These are phyloP conservation scores for Hypoxylon fuscum DNA, from an alignment of 495 filamentous ascomycete genomes.

Conservation along the genomic window DNA sequence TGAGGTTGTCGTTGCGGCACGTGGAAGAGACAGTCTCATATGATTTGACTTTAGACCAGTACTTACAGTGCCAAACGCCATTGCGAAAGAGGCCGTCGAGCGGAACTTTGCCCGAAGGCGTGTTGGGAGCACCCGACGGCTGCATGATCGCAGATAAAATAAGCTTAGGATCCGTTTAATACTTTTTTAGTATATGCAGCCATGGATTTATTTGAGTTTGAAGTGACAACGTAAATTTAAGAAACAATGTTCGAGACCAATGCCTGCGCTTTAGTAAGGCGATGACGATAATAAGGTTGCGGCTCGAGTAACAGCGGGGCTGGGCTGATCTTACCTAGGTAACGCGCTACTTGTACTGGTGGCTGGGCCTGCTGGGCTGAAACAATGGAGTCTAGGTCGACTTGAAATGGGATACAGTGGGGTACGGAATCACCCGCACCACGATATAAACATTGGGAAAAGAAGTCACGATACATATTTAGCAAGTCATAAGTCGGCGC, in stretches of 20 bases:
- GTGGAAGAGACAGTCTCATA: slow-evolving; percentile 2
- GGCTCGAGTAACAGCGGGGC: neutral
- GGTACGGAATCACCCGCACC: neutral
- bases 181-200: too few relatives aligned
- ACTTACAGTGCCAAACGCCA: slow-evolving; percentile 54
- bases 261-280: neutral
- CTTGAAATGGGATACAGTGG: too few relatives aligned
- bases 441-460: neutral
- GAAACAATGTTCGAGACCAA: neutral
- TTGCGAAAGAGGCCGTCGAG: slow-evolving; percentile 63
- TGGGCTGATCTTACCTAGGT: neutral
- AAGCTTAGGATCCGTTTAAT: too few relatives aligned
- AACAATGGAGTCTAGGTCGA: neutral
- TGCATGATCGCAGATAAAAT: slow-evolving; percentile 25
- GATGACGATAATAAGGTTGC: neutral
- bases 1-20: neutral
- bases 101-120: slow-evolving; percentile 44
- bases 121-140: slow-evolving; percentile 32
- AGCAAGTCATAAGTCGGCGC: neutral
- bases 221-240: neutral
- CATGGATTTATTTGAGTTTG: too few relatives aligned
- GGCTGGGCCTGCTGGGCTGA: neutral
- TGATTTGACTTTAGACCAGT: neutral
- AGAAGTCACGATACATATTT: neutral
- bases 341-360: too few relatives aligned